These are phyloP conservation scores for Vickermania ingenoplastis DNA, from an alignment of 208 protist species.

Conservation along the genomic window DNA sequence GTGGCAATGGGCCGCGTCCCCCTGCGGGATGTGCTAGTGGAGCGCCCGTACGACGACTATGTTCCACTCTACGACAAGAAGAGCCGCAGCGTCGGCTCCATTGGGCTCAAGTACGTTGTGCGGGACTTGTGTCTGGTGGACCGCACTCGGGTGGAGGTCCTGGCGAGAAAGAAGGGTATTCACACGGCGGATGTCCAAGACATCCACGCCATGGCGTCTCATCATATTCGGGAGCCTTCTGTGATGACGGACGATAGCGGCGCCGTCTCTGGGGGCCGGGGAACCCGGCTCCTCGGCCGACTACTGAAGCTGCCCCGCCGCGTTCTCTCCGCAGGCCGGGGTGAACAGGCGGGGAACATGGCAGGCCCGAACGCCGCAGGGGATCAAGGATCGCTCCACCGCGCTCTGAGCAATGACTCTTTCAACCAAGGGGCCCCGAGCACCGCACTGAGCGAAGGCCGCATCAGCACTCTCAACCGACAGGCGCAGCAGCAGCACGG, in stretches of 20 bases:
- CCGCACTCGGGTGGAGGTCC: conserved; percentile 28
- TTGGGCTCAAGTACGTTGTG: conserved; percentile 73
- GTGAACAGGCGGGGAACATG: not conserved
- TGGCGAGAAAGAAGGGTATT: conserved; percentile 5
- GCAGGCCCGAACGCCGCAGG: not conserved
- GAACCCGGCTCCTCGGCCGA: not conserved
- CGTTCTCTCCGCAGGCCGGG: not conserved
- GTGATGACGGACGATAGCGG: not conserved
- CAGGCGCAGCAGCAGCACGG: not conserved
- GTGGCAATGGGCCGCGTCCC: conserved; percentile 53
- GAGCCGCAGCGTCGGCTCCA: conserved; percentile 19
- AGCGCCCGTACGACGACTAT: conserved; percentile 58
- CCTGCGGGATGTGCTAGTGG: conserved; percentile 24
- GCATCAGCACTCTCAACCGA: no score
- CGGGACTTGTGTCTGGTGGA: conserved; percentile 57
- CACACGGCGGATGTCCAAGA: no score
- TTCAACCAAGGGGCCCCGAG: not conserved
- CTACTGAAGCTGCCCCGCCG: not conserved
- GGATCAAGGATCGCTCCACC: not conserved
- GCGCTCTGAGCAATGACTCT: not conserved
- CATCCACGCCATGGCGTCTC: not conserved
- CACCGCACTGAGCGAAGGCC: not conserved
- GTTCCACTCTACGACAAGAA: conserved; percentile 30
- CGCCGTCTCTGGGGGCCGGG: not conserved
- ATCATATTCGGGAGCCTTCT: not conserved